Evolutionary conservation across 1,139 yeast species (phyloP), one percentile per base, ranked within the genome.

Genomic region (Scheffersomyces segobiensis): DNA sequence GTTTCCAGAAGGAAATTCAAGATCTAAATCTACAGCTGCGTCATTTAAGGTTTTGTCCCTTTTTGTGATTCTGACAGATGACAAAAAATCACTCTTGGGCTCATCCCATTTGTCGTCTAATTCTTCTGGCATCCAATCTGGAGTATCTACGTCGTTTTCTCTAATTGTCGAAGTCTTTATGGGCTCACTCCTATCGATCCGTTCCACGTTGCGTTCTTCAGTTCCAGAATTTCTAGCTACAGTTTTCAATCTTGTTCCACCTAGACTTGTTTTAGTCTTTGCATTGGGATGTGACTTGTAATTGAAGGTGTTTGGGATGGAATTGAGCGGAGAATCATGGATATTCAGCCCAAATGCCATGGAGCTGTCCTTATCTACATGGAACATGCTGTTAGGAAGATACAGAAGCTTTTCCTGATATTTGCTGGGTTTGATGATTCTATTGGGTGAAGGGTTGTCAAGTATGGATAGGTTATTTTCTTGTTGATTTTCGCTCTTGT

Each of bases 261-360:
- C 74, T n/a, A 77, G 66, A 20, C 66, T 67, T 5, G 71, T 61
- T 62, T 79, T 80, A 0, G 84, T 76, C 57, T 68, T 74, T 26
- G 84, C 84, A 63, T 79, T 80, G 10, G 84, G 83, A 62, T 78
- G 82, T 12, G 81, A 76, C 60, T 80, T 80, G 63, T 79, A 74
- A 58, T 79, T 75, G 69, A 80, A 80, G 0, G 84, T 80, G 62
- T 80, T 80, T 32, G 84, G 84, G 21, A 78, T 76, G 2, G 82
- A 77, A 12, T 65, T 67, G 3, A 73, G 62, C 2, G 74, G 71
- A 10, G 76, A 70, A 2, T 55, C 57, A 10, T 32, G 42, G 17
- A 32, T 14, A 7, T 32, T 17, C 42, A 32, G 42, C 17, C 26
- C 48, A 5, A 5, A 24, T 24, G 32, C 32, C 32, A 24, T 24